Percentiles rank a stretch among this genome's conserved stretches.
phyloP scores from a whole-genome alignment of 2,329 filamentous ascomycete species.

The Ascochyta lentis region DNA sequence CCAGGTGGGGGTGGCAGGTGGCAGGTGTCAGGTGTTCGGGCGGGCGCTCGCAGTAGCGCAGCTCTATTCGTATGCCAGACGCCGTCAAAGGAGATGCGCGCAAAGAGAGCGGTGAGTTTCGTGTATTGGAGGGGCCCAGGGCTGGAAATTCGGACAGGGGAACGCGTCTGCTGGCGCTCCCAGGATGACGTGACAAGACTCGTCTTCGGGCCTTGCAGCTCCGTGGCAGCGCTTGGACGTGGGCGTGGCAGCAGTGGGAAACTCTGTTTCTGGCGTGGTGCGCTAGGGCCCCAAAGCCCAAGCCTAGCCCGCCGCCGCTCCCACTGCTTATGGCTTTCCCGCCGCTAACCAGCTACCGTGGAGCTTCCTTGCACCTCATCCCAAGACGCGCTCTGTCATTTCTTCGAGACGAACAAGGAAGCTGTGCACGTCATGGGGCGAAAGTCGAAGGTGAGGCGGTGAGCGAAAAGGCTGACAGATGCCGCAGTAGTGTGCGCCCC shows the following conservation, averaged over 20 bases:
- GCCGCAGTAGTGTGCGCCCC: conserved; percentile 2
- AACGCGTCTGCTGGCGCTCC: conserved; percentile 13
- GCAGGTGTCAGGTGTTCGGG: neutral
- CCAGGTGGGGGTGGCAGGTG: no score
- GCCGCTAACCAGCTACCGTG: conserved; percentile 14
- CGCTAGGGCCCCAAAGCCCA: conserved; percentile 13
- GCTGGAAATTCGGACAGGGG: conserved; percentile 10
- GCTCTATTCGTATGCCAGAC: conserved; percentile 3
- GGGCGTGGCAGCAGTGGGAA: neutral
- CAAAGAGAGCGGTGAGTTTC: conserved; percentile 17
- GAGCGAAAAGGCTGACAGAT: conserved; percentile 1
- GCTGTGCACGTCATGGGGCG: neutral
- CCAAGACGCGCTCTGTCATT: conserved; percentile 11
- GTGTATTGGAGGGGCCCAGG: conserved; percentile 7
- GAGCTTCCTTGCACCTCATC: conserved; percentile 44
- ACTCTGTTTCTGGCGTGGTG: neutral
- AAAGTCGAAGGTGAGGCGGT: neutral
- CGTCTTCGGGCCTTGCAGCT: conserved; percentile 9
- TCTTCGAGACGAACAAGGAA: conserved; percentile 10
- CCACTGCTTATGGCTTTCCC: conserved; percentile 6
- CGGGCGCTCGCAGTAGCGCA: conserved; percentile 17
- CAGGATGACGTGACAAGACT: conserved; percentile 32
- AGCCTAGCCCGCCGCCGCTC: conserved; percentile 10
- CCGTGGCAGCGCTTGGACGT: conserved; percentile 12
- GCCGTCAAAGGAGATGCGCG: conserved; percentile 18